phyloP scores from a whole-genome alignment of 352 stramenopile genomes.

The Phytophthora quininea region DNA sequence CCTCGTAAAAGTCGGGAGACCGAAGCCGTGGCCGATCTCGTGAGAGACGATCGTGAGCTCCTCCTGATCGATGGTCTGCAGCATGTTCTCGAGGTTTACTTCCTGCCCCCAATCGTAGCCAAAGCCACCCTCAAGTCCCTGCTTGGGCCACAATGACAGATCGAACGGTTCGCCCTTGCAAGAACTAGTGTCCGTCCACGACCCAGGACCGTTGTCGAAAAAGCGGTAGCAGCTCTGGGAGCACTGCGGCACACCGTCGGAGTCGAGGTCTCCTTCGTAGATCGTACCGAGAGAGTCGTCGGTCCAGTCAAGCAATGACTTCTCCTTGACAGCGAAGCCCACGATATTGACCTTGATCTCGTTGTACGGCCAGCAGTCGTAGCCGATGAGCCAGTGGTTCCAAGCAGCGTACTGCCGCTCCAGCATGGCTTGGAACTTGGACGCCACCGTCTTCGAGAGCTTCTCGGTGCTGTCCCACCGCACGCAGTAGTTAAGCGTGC shows the following conservation, averaged over 20 bases:
- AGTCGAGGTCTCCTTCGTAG: constrained; percentile 31
- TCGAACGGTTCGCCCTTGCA: constrained; percentile 41
- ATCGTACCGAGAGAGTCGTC: constrained; percentile 34
- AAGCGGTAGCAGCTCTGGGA: no score
- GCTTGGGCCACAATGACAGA: constrained; percentile 43
- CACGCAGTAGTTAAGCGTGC: constrained; percentile 49
- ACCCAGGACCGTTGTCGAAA: no score
- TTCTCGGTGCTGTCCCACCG: constrained; percentile 45
- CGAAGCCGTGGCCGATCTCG: constrained; percentile 38
- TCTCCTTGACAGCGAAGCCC: constrained; percentile 21
- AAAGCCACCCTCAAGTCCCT: constrained; percentile 29
- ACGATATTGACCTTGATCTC: constrained; percentile 33
- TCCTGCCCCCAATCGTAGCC: constrained; percentile 24
- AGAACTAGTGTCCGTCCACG: no score
- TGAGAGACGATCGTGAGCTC: constrained; percentile 33
- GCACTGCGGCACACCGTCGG: constrained; percentile 34
- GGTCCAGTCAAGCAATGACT: neutral
- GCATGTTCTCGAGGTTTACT: constrained; percentile 37
- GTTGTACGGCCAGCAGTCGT: neutral
- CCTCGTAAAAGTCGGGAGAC: constrained; percentile 29
- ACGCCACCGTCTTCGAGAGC: constrained; percentile 36
- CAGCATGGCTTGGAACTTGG: constrained; percentile 47
- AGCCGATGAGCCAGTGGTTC: no score
- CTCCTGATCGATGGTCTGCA: constrained; percentile 34
- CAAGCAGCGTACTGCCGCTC: constrained; percentile 9